A percentile compares a stretch with the other conserved stretches of the same genome.
These are phyloP conservation scores for Firmiana major DNA, from an alignment of 345 rosid species.

Conservation along the genomic window DNA sequence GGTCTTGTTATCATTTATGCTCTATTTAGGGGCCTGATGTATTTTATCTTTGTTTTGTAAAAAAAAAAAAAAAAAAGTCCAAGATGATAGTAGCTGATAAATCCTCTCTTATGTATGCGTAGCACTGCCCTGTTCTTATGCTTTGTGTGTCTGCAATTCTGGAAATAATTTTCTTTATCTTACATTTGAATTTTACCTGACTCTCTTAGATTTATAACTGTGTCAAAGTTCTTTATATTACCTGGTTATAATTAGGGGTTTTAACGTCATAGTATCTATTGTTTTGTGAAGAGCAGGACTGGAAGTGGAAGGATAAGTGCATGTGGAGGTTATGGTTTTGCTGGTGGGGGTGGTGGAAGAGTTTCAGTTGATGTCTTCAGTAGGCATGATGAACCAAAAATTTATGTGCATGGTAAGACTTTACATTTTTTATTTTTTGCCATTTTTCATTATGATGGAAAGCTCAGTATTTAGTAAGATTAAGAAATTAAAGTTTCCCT, in stretches of 20 bases:
- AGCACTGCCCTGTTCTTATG: neutral
- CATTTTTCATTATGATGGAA: neutral
- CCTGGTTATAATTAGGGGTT: neutral
- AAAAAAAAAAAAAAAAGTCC: too few relatives aligned
- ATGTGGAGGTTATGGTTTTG: constrained; percentile 95
- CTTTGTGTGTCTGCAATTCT: neutral
- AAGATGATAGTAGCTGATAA: neutral
- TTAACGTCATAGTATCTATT: constrained; percentile 17
- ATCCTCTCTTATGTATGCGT: neutral
- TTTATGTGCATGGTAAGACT: constrained; percentile 84
- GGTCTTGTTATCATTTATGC: neutral
- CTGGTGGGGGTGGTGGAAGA: constrained; percentile 99
- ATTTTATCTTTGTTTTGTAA: neutral
- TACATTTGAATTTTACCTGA: neutral
- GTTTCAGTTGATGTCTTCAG: constrained; percentile 88
- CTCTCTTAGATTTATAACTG: neutral
- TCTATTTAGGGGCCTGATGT: neutral
- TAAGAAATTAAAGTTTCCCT: neutral
- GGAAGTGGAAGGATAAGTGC: constrained; percentile 94
- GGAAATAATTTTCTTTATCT: neutral
- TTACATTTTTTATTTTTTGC: constrained; percentile 10
- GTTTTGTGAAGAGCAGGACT: constrained; percentile 73
- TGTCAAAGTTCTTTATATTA: neutral
- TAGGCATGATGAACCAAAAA: constrained; percentile 89
- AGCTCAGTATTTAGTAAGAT: neutral